These are phyloP conservation scores for Pluteus cervinus DNA, from an alignment of 768 basidiomycete species.

Conservation along the genomic window DNA sequence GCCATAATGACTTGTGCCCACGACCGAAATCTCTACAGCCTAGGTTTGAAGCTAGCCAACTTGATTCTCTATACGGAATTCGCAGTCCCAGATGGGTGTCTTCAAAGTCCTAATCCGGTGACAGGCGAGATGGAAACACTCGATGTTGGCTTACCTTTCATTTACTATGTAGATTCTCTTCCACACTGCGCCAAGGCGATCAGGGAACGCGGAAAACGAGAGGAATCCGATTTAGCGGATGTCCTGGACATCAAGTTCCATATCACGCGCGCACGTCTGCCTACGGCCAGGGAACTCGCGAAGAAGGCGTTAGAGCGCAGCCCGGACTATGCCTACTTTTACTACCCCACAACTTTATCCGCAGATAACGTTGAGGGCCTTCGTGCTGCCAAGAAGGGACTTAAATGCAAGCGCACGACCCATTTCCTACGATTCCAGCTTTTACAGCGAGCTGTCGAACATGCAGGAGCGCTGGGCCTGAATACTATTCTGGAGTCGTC, in stretches of 20 bases:
- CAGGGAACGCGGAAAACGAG: constrained; percentile 31
- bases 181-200: constrained; percentile 56
- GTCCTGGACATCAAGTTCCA: constrained; percentile 58
- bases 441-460: constrained; percentile 56
- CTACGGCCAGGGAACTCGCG: constrained; percentile 43
- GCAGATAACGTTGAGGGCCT: constrained; percentile 43
- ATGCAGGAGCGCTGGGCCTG: constrained; percentile 53
- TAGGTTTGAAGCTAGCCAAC: constrained; percentile 43
- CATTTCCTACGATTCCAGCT: constrained; percentile 52
- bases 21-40: constrained; percentile 41
- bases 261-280: constrained; percentile 42
- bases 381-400: constrained; percentile 58
- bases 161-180: constrained; percentile 50
- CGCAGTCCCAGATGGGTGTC: constrained; percentile 52
- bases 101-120: constrained; percentile 34
- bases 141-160: constrained; percentile 54
- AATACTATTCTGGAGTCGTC: constrained; percentile 38
- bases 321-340: constrained; percentile 57
- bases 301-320: constrained; percentile 44
- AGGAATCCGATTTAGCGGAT: constrained; percentile 50
- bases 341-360: constrained; percentile 52
- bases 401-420: constrained; percentile 49
- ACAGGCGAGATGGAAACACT: constrained; percentile 35
- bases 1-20: constrained; percentile 47
- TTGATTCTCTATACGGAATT: constrained; percentile 56